Conservation (phyloP, 192 early-diverging fungal species). For the Spinellus fusiger region DNA sequence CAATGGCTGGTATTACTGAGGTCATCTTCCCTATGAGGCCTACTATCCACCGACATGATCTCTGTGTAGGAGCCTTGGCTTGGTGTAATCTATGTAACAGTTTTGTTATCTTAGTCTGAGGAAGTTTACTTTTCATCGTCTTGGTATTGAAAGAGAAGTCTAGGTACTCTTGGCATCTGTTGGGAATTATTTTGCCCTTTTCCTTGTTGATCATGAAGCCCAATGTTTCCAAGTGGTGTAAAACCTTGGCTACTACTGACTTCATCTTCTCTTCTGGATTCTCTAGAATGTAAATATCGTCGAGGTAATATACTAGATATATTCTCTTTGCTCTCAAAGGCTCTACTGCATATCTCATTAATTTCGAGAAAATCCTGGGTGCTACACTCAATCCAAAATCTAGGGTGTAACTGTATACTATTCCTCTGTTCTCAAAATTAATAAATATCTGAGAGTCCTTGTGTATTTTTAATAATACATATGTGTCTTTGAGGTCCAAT, state of each 20-base stretch:
- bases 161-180: not conserved
- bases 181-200: not conserved
- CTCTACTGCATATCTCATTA: too few relatives aligned
- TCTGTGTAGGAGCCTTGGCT: too few relatives aligned
- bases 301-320: conserved; percentile 1
- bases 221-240: not conserved
- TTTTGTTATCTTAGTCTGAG: not conserved
- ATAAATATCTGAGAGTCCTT: not conserved
- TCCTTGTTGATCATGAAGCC: not conserved
- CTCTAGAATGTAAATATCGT: conserved; percentile 1
- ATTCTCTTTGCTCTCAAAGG: too few relatives aligned
- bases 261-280: not conserved
- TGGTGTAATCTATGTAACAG: not conserved
- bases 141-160: conserved; percentile 1
- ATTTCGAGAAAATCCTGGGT: too few relatives aligned
- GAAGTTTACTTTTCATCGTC: not conserved
- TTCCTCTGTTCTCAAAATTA: not conserved
- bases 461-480: conserved; percentile 10
- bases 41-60: conserved; percentile 11
- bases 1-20: not conserved
- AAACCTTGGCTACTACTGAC: too few relatives aligned
- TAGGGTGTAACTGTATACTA: conserved; percentile 7
- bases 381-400: conserved; percentile 2
- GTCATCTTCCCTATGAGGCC: conserved; percentile 5
- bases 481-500: conserved; percentile 7